Conservation (phyloP, 2,329 filamentous ascomycete species). For the Paraphoma sp. region DNA sequence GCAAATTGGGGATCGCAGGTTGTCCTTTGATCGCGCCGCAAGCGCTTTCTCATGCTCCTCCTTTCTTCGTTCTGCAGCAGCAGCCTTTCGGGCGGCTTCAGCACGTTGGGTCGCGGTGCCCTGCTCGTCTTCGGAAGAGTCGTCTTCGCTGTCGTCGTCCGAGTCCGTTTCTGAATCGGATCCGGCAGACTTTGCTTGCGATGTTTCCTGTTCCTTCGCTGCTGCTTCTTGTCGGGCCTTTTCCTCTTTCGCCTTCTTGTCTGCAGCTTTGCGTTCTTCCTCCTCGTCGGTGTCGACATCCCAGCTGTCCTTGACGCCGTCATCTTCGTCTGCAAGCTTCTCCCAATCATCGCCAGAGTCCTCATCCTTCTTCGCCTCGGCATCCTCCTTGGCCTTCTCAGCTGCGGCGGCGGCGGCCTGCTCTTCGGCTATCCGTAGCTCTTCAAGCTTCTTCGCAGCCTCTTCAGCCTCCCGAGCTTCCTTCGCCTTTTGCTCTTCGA, state of each 20-base stretch:
- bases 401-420: constrained; percentile 83
- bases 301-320: constrained; percentile 92
- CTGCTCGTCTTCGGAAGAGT: constrained; percentile 74
- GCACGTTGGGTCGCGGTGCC: constrained; percentile 75
- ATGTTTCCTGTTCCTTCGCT: constrained; percentile 35
- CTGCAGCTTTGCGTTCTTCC: constrained; percentile 51
- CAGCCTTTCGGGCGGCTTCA: constrained; percentile 80
- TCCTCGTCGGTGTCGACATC: constrained; percentile 84
- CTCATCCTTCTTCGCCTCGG: constrained; percentile 66
- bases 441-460: constrained; percentile 61
- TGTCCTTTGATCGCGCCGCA: constrained; percentile 88
- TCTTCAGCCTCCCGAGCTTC: constrained; percentile 60
- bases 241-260: constrained; percentile 30
- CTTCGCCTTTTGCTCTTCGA: constrained; percentile 59
- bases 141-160: constrained; percentile 58
- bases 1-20: constrained; percentile 96
- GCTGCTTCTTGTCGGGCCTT: constrained; percentile 15
- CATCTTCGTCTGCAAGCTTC: constrained; percentile 73
- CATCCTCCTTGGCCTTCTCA: constrained; percentile 68
- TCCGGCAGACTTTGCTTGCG: constrained; percentile 14
- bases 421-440: constrained; percentile 59
- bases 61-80: constrained; percentile 86
- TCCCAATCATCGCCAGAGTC: constrained; percentile 86
- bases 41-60: constrained; percentile 91
- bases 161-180: constrained; percentile 49